phyloP scores from a whole-genome alignment of 495 filamentous ascomycete genomes.

The Penicillium nucicola region DNA sequence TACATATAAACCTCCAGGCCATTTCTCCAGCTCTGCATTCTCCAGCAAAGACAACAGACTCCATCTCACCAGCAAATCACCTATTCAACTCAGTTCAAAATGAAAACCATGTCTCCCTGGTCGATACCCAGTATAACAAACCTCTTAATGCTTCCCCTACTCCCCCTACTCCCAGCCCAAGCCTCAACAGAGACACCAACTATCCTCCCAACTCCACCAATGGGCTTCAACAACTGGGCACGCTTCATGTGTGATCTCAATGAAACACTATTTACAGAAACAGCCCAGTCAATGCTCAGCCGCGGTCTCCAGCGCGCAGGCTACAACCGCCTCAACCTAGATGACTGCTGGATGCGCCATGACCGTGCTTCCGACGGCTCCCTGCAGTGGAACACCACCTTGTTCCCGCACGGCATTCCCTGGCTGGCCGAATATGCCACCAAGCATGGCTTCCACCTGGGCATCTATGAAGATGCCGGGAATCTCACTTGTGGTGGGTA shows the following conservation, averaged over 20 bases:
- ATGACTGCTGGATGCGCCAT: conserved; percentile 41
- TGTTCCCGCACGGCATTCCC: conserved; percentile 38
- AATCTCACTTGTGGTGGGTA: conserved; percentile 41
- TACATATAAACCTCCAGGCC: not conserved
- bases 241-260: conserved; percentile 42
- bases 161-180: conserved; percentile 13
- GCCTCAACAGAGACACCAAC: conserved; percentile 15
- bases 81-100: not conserved
- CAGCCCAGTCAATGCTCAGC: conserved; percentile 33
- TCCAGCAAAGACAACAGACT: not conserved
- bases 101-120: conserved; percentile 6
- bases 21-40: not conserved
- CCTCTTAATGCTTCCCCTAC: conserved; percentile 14
- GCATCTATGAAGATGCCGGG: conserved; percentile 41
- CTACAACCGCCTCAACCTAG: conserved; percentile 40
- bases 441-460: conserved; percentile 31
- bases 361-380: conserved; percentile 27
- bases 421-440: conserved; percentile 36
- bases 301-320: conserved; percentile 37
- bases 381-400: conserved; percentile 32
- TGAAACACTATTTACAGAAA: conserved; percentile 39
- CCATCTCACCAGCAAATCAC: not conserved
- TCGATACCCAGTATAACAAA: conserved; percentile 7
- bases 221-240: conserved; percentile 47
- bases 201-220: conserved; percentile 35